Base-by-base conservation (phyloP, 2,329 filamentous ascomycete genomes). In the Ophiocordyceps camponoti-floridani region DNA sequence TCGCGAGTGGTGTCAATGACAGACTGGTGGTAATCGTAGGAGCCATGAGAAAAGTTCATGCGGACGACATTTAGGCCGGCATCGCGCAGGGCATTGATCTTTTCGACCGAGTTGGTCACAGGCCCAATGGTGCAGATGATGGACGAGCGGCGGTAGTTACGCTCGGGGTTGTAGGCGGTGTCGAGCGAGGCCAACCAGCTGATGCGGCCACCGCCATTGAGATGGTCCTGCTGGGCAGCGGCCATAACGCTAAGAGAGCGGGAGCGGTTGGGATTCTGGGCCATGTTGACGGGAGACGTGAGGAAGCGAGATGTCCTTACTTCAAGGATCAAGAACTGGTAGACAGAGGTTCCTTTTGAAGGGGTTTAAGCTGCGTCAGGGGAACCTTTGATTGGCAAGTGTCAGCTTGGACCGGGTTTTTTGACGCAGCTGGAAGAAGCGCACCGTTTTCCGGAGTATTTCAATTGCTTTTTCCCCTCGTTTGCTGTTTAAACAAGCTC, bases 111-210 rank as follows among this genome's bases (percentile, higher is more conserved):
- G 75, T 98, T 98, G 57, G 91, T 98, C 81, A 96, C 98, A 62
- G 91, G 91, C 50, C 91, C 91, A 63, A 98, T 96, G 57, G 91
- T 96, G 72, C 89, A 87, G 68, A 98, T 95, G 71, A 98, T 98
- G 61, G 88, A 94, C 51, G 89, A 94, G 55, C 91, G 82, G 60
- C 91, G 86, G 69, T 91, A 93, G 72, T 93, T 88, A 67, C 82
- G 84, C 57, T 81, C 75, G 46, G 89, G 88, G 56, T 76, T 73
- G 70, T 82, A 87, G 61, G 91, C 84, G 53, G 89, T 95, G 72
- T 95, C 82, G 61, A 98, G 84, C 50, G 66, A 64, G 49, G 75
- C 69, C 49, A 80, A 68, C 77, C 77, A 81, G 58, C 73, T 69
- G 53, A 81, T 75, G 64, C 73, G 74, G 59, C 75, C 74, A 63